Percentiles rank a stretch among this genome's conserved stretches.
phyloP scores from a whole-genome alignment of 345 rosid genomes.

The Cardamine occulta region DNA sequence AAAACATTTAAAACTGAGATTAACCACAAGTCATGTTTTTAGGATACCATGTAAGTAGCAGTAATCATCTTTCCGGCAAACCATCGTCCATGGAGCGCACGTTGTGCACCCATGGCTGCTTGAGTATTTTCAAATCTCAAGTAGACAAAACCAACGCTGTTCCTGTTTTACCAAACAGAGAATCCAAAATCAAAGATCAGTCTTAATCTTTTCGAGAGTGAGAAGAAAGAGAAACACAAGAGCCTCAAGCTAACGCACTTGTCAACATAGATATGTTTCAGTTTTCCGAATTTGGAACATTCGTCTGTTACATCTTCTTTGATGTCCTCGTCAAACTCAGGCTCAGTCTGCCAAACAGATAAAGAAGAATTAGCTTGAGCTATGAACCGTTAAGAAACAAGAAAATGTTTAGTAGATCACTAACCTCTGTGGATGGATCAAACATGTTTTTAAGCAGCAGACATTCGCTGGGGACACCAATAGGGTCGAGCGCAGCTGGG shows the following conservation, averaged over 20 bases:
- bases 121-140: slow-evolving; percentile 66
- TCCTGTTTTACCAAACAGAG: slow-evolving; percentile 52
- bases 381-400: neutral
- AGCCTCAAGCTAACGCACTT: slow-evolving; percentile 52
- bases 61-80: slow-evolving; percentile 98
- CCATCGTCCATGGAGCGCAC: slow-evolving; percentile 95
- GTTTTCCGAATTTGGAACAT: slow-evolving; percentile 74
- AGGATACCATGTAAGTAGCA: slow-evolving; percentile 77
- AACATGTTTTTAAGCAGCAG: slow-evolving; percentile 89
- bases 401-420: slow-evolving; percentile 11
- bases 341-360: slow-evolving; percentile 64
- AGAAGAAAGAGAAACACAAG: neutral
- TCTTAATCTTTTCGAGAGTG: neutral
- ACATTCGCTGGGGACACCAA: slow-evolving; percentile 85
- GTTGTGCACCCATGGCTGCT: slow-evolving; percentile 75
- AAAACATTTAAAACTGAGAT: slow-evolving; percentile 13
- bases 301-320: slow-evolving; percentile 89
- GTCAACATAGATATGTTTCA: slow-evolving; percentile 84
- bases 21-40: neutral
- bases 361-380: slow-evolving; percentile 2
- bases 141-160: slow-evolving; percentile 86
- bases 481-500: slow-evolving; percentile 59
- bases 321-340: slow-evolving; percentile 85
- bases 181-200: slow-evolving; percentile 11
- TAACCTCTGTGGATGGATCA: slow-evolving; percentile 84